These are phyloP conservation scores for Delphinella strobiligena DNA, from an alignment of 2,329 filamentous ascomycete genomes.

Conservation along the genomic window DNA sequence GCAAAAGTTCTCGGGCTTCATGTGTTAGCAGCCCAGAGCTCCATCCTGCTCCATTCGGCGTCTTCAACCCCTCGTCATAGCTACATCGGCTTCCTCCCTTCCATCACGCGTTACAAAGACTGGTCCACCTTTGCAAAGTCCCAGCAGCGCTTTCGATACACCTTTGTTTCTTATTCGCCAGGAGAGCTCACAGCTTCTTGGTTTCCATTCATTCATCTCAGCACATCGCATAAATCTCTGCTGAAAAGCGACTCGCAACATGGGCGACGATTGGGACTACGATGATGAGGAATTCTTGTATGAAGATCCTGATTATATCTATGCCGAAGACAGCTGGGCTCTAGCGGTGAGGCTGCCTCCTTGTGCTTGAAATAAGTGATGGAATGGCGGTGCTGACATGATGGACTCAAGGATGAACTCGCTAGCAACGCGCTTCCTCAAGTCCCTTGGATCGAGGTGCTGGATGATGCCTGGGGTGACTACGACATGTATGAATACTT, in stretches of 20 bases:
- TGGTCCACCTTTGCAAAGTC: no score
- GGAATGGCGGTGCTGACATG: not conserved
- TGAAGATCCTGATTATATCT: constrained; percentile 30
- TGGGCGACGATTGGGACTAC: constrained; percentile 24
- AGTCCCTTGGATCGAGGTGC: constrained; percentile 23
- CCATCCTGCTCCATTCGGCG: no score
- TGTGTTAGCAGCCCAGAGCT: no score
- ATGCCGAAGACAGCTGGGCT: constrained; percentile 32
- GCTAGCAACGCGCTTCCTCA: constrained; percentile 35
- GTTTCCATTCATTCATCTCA: not conserved
- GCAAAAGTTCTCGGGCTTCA: no score
- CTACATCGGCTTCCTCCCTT: no score
- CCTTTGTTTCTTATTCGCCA: no score
- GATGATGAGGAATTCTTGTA: constrained; percentile 24
- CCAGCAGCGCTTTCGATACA: no score
- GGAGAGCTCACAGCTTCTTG: not conserved
- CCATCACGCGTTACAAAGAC: no score
- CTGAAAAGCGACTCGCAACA: not conserved
- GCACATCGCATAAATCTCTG: not conserved
- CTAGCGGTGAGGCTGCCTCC: constrained; percentile 20
- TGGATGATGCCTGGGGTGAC: constrained; percentile 24
- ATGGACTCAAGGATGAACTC: constrained; percentile 30
- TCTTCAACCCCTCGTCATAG: no score
- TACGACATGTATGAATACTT: constrained; percentile 37
- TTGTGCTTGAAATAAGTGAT: not conserved